Percentiles rank a stretch among this genome's conserved stretches.
phyloP scores from a whole-genome alignment of 441 rosid species.

The Gossypium gossypioides region DNA sequence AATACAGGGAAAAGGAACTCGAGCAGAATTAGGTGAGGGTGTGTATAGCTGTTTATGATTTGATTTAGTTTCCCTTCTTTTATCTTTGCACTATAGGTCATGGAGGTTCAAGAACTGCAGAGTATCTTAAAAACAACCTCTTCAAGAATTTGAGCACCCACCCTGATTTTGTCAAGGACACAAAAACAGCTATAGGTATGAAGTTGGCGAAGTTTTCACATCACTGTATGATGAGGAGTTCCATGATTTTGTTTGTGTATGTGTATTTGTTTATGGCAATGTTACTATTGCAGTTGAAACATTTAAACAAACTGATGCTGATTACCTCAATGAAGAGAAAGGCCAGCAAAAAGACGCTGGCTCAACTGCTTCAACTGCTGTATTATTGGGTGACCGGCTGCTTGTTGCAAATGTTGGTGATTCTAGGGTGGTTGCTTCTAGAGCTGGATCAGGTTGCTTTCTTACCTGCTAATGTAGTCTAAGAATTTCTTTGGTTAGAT shows the following conservation, averaged over 20 bases:
- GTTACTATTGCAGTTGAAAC: constrained; percentile 44
- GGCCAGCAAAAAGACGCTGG: constrained; percentile 62
- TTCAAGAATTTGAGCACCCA: constrained; percentile 64
- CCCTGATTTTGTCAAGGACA: constrained; percentile 50
- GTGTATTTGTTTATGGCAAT: neutral
- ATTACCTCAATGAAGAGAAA: constrained; percentile 54
- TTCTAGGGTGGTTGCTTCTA: constrained; percentile 70
- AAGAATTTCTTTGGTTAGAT: neutral
- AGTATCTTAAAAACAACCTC: constrained; percentile 65
- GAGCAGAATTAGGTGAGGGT: neutral
- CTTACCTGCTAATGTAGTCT: constrained; percentile 3
- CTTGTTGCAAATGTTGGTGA: constrained; percentile 90
- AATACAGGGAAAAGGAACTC: neutral
- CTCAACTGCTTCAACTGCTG: constrained; percentile 77
- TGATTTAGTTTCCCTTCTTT: neutral
- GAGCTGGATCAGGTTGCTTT: constrained; percentile 58
- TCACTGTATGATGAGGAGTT: neutral
- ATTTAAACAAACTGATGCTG: constrained; percentile 59
- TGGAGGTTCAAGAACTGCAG: constrained; percentile 82
- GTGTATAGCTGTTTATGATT: constrained; percentile 1
- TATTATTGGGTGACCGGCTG: constrained; percentile 56
- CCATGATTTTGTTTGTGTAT: neutral
- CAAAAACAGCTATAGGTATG: constrained; percentile 68
- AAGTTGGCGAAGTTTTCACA: neutral
- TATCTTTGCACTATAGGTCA: constrained; percentile 40